phyloP scores from a whole-genome alignment of 192 early-diverging fungal species.

The Backusella liffmaniae region DNA sequence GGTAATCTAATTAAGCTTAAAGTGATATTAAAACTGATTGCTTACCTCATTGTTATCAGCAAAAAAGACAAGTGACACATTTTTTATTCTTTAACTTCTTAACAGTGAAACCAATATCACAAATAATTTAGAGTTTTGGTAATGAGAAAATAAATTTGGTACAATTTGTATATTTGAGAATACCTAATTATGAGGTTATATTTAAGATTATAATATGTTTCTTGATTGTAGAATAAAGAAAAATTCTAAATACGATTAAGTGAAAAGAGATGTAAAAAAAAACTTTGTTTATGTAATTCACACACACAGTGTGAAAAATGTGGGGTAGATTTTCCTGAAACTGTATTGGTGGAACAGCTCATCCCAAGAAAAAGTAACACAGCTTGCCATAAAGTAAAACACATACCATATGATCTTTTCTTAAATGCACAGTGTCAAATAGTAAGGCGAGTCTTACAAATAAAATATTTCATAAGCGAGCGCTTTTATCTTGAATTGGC shows the following conservation, averaged over 20 bases:
- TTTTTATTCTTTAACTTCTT: neutral
- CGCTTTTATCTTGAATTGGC: neutral
- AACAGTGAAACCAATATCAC: neutral
- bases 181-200: neutral
- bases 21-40: neutral
- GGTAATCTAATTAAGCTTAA: neutral
- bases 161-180: no score
- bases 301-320: conserved; percentile 3
- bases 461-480: neutral
- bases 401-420: neutral
- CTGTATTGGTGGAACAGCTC: neutral
- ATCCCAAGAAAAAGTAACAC: neutral
- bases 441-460: neutral
- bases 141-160: neutral
- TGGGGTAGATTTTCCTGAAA: conserved; percentile 3
- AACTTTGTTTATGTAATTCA: conserved; percentile 8
- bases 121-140: neutral
- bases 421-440: neutral
- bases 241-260: neutral
- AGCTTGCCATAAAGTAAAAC: neutral
- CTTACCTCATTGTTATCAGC: neutral
- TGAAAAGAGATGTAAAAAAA: neutral
- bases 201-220: neutral
- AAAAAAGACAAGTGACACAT: neutral
- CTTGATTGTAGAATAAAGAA: neutral